A percentile compares a stretch with the other conserved stretches of the same genome.
Evolutionary conservation across 441 rosid genomes (phyloP).

Genomic region (Erodium moschatum): DNA sequence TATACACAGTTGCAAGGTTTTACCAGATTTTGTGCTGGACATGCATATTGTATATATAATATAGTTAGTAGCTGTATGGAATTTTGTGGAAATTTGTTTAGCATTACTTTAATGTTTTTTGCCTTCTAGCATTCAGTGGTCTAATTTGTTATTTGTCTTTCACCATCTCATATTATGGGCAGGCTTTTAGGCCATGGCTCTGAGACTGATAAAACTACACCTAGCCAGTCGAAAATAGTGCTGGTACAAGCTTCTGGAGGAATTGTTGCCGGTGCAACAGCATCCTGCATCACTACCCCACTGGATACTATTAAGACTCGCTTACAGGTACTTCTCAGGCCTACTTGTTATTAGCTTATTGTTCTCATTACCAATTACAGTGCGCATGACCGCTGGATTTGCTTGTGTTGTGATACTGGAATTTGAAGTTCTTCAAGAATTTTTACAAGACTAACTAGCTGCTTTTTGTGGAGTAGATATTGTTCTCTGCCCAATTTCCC

Average conservation of each 20-base stretch:
- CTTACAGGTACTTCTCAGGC: constrained; percentile 49
- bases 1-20: not conserved
- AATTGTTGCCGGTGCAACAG: constrained; percentile 79
- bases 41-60: not conserved
- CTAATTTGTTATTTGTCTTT: not conserved
- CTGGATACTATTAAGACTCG: constrained; percentile 90
- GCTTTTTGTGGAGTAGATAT: no score
- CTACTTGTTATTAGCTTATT: constrained; percentile 10
- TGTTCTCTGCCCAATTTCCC: no score
- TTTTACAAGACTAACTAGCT: not conserved
- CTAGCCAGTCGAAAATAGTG: constrained; percentile 44
- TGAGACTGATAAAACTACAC: constrained; percentile 35
- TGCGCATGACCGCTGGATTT: not conserved
- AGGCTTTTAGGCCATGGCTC: constrained; percentile 54
- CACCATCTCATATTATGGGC: constrained; percentile 23
- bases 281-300: constrained; percentile 82
- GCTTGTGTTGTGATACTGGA: constrained; percentile 6
- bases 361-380: not conserved
- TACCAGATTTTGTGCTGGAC: not conserved
- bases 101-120: not conserved
- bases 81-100: not conserved
- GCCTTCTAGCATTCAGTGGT: constrained; percentile 6
- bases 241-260: constrained; percentile 83
- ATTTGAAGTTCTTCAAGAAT: constrained; percentile 11
- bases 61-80: not conserved